Conservation (phyloP, 306 rosid species). For the Corylus avellana region DNA sequence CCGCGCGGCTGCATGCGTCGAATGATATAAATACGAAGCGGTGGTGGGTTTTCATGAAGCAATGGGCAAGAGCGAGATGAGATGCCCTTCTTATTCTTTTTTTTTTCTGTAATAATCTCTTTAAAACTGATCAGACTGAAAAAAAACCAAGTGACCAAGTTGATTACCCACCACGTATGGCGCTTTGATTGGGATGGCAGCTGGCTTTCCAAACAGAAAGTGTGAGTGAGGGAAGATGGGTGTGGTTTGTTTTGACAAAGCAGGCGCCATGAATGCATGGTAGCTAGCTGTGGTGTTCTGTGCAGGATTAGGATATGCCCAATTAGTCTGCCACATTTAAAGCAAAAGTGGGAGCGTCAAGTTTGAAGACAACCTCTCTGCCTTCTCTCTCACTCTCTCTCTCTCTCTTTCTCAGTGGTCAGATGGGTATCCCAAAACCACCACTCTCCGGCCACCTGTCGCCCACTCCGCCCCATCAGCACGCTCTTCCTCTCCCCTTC, state of each 20-base stretch:
- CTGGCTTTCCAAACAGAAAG: constrained; percentile 5
- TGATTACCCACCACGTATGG: not conserved
- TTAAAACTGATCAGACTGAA: not conserved
- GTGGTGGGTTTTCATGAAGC: too few relatives aligned
- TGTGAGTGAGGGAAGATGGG: not conserved
- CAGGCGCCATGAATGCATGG: not conserved
- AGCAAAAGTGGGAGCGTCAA: constrained; percentile 20
- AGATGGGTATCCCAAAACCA: constrained; percentile 48
- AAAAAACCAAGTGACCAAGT: not conserved
- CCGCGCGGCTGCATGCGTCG: too few relatives aligned
- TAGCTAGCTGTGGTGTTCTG: constrained; percentile 32
- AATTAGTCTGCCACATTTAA: constrained; percentile 29
- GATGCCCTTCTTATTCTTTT: not conserved
- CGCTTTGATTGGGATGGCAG: constrained; percentile 4
- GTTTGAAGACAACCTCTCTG: not conserved
- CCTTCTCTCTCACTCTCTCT: not conserved
- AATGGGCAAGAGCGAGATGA: too few relatives aligned
- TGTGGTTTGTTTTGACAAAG: not conserved
- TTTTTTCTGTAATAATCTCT: not conserved
- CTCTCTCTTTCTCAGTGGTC: constrained; percentile 22
- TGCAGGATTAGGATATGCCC: constrained; percentile 25
- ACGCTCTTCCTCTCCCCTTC: constrained; percentile 1
- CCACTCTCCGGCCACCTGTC: constrained; percentile 46
- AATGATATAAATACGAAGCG: too few relatives aligned
- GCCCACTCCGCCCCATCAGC: constrained; percentile 27